These are phyloP conservation scores for Chlorella sp. DNA, from an alignment of 139 green algal species.

Conservation along the genomic window DNA sequence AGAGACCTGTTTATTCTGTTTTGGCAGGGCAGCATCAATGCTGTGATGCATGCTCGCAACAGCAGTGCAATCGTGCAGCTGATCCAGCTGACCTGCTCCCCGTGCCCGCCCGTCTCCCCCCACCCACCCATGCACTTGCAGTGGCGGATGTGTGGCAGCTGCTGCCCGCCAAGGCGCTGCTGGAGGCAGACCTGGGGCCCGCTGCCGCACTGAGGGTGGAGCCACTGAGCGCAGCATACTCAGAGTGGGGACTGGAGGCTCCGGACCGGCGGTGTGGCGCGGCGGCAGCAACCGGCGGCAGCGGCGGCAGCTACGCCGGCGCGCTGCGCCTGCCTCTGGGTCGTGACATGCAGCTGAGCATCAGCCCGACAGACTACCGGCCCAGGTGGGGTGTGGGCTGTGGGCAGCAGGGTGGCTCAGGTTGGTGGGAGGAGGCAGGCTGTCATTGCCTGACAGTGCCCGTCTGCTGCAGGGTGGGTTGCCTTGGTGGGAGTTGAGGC, in stretches of 20 bases:
- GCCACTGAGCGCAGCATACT: neutral
- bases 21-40: too few species aligned
- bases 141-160: conserved; percentile 27
- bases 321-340: conserved; percentile 11
- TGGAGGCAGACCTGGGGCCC: conserved; percentile 12
- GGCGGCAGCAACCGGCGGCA: neutral
- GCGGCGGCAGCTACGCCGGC: neutral
- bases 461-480: too few species aligned
- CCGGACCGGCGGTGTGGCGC: neutral
- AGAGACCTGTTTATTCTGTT: too few species aligned
- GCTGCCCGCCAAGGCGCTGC: conserved; percentile 13
- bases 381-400: neutral
- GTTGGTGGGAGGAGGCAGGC: too few species aligned
- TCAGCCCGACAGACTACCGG: neutral
- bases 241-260: conserved; percentile 5
- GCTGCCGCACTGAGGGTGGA: neutral
- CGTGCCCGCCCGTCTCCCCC: too few species aligned
- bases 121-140: neutral
- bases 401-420: too few species aligned
- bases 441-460: too few species aligned
- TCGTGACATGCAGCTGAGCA: conserved; percentile 19
- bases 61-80: too few species aligned
- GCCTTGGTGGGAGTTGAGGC: too few species aligned
- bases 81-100: too few species aligned
- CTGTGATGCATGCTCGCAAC: too few species aligned